Percentiles rank a stretch among this genome's conserved stretches.
These are phyloP conservation scores for Bruguiera parviflora DNA, from an alignment of 345 rosid genomes.

Conservation along the genomic window DNA sequence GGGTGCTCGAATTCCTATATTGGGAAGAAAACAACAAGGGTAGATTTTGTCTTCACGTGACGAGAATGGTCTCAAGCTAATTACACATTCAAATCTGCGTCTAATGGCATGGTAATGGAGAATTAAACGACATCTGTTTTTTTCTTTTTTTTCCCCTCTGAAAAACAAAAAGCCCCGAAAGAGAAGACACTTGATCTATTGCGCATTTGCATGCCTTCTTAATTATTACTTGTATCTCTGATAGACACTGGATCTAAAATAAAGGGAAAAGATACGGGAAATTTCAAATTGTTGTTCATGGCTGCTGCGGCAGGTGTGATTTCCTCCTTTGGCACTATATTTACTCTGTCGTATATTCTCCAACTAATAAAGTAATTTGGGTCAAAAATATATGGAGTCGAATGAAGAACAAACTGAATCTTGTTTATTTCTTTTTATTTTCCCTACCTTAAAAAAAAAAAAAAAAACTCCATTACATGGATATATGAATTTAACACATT, in stretches of 20 bases:
- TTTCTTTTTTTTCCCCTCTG: neutral
- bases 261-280: constrained; percentile 5
- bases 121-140: neutral
- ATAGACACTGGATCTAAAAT: neutral
- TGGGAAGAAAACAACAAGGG: no score
- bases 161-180: neutral
- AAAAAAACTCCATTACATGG: no score
- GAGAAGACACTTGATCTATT: neutral
- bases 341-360: constrained; percentile 19
- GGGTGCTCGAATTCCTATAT: neutral
- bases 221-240: neutral
- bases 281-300: constrained; percentile 22
- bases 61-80: constrained; percentile 10
- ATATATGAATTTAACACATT: no score
- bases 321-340: constrained; percentile 36
- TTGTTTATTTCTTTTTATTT: no score
- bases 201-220: neutral
- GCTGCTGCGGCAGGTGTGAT: constrained; percentile 40
- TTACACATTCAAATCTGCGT: neutral
- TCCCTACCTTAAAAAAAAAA: no score
- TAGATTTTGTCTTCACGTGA: neutral
- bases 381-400: neutral
- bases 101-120: no score
- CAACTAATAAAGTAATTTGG: constrained; percentile 1
- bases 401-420: no score